Base-by-base conservation (phyloP, 148 eudicot species). In the Rhododendron ferrugineum region DNA sequence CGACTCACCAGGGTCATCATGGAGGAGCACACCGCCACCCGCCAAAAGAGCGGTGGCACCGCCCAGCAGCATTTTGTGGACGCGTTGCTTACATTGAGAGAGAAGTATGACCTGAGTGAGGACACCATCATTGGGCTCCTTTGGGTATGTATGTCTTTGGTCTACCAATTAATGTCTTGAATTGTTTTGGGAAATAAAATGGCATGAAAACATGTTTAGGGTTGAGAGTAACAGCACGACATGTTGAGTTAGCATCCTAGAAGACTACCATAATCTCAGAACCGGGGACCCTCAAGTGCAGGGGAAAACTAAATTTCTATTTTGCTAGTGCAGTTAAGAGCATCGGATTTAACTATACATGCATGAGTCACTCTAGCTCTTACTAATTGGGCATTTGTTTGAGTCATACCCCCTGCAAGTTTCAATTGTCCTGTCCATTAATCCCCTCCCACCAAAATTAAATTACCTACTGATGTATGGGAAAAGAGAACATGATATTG, bases 11-110 rank as follows among this genome's bases (percentile, higher is more conserved):
- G 90, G 75, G 89, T 87, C 62, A 95, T 95, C 88, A 93, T 95
- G 94, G 92, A 93, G 62, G 98, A 94, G 81, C 98, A 94, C 87
- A 86, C 94, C 14, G 85, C 85, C 18, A 90, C 93, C 26, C 88
- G 93, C 64, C 66, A 86, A 8, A 88, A 89, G 79, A 90, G 87
- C 18, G 95, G 75, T 32, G 75, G 93, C 7, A 90, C 86, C 3
- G 87, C 88, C n/a, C 92, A 95, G 86, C 92, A 93, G 74, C 98
- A 95, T 83, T 95, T 95, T 88, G 95, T 95, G 37, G 98, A 95
- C 87, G 98, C 98, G 3, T 88, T 94, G 91, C 93, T 93, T 56
- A 87, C 91, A 10, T 92, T 95, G 40, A 90, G 90, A 76, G 91
- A 95, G 49, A 78, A 94, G 85, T 95, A 95, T 85, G 95, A 95